Percentiles rank a stretch among this genome's conserved stretches.
These are phyloP conservation scores for Diaporthe ampelina DNA, from an alignment of 2,329 filamentous ascomycete species.

Conservation along the genomic window DNA sequence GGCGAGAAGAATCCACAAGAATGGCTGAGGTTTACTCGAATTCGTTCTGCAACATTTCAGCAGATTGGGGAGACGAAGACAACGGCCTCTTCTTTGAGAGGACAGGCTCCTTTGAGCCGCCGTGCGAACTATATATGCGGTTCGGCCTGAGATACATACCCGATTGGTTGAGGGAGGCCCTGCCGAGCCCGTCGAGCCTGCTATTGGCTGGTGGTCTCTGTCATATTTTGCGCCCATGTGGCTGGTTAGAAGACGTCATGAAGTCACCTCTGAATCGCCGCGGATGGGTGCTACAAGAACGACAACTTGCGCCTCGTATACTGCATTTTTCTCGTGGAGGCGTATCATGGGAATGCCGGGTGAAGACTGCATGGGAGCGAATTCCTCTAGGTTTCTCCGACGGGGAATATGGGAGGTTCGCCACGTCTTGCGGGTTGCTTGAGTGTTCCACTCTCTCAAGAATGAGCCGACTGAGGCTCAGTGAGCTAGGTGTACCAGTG, in stretches of 20 bases:
- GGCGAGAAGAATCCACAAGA: background rate
- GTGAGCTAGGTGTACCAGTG: background rate
- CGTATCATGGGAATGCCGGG: background rate
- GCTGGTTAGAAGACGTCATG: background rate
- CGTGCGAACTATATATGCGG: background rate
- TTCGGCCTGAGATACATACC: background rate
- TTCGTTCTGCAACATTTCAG: conserved; percentile 2
- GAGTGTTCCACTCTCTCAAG: no score
- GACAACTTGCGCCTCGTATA: background rate
- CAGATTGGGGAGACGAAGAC: background rate
- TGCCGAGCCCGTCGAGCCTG: no score
- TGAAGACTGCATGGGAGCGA: background rate
- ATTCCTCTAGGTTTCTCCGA: background rate
- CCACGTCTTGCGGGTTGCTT: background rate
- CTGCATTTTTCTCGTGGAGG: background rate
- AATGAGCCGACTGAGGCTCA: background rate
- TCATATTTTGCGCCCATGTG: background rate
- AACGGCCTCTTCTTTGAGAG: conserved; percentile 4
- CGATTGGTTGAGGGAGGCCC: no score
- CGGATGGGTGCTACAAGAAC: background rate
- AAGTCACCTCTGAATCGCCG: background rate
- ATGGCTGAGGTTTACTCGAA: background rate
- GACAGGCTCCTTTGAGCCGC: no score
- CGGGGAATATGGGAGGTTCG: background rate
- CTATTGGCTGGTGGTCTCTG: background rate